phyloP scores from a whole-genome alignment of 768 basidiomycete species.

The Pseudohyphozyma bogoriensis region DNA sequence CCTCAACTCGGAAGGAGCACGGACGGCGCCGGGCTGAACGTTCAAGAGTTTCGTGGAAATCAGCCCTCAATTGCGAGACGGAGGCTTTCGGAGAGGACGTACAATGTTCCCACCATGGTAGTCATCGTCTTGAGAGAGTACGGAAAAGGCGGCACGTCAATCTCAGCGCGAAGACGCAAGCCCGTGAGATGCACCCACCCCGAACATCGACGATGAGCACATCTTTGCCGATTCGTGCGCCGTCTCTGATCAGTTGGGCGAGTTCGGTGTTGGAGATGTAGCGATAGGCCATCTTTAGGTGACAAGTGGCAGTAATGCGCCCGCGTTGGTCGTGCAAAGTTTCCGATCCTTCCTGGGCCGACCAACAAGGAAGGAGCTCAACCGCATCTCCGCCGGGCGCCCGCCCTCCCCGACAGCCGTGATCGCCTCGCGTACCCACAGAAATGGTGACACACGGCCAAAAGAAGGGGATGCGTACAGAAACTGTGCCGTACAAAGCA shows the following conservation, averaged over 20 bases:
- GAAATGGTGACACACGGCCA: too few relatives aligned
- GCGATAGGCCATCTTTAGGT: background rate
- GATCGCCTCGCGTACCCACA: too few relatives aligned
- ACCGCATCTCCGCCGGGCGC: too few relatives aligned
- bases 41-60: too few relatives aligned
- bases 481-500: too few relatives aligned
- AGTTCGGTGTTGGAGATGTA: slow-evolving; percentile 20
- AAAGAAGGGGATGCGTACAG: too few relatives aligned
- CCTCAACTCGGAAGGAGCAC: slow-evolving; percentile 7
- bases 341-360: too few relatives aligned
- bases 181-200: background rate
- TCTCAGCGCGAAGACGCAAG: background rate
- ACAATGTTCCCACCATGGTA: slow-evolving; percentile 20
- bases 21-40: slow-evolving; percentile 2
- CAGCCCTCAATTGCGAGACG: background rate
- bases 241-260: background rate
- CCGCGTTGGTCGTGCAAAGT: too few relatives aligned
- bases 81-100: background rate
- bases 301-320: too few relatives aligned
- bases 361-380: too few relatives aligned
- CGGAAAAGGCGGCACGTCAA: background rate
- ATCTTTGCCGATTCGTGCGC: background rate
- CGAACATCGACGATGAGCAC: slow-evolving; percentile 6
- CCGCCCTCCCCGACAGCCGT: too few relatives aligned
- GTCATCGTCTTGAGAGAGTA: slow-evolving; percentile 3